Base-by-base conservation (phyloP, 306 rosid species). In the Prunus fruticosa region DNA sequence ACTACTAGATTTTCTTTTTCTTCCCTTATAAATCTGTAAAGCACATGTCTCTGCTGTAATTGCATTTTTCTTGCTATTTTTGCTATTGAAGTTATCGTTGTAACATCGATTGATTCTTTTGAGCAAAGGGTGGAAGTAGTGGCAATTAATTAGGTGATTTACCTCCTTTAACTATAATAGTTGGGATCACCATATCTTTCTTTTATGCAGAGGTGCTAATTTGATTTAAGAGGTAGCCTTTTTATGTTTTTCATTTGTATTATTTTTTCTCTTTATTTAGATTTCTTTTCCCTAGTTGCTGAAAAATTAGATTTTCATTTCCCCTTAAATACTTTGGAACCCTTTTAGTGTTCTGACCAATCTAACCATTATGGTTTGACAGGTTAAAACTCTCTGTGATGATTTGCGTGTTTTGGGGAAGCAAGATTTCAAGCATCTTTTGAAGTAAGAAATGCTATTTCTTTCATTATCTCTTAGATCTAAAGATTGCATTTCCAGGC, bases 321-420 rank as follows among this genome's bases (percentile, higher is more conserved):
- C 9, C 65, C 65, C 34, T 61, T 12, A 12, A 50, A 4, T 0
- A 25, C 27, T 45, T 56, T 61, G 19, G 46, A 47, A 20, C 3
- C 7, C 15, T 51, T 56, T 54, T 12, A 32, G 20, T 28, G 46
- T 83, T 76, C 79, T 64, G 50, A 57, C 68, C 61, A 4, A 64
- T 72, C 82, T 25, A 46, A 69, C 28, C 68, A 56, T 64, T 64
- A 11, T 66, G 81, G 19, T 83, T 27, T 67, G 72, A 63, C 93
- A 95, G 99, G 91, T 95, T 50, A 89, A 89, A 88, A 47, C 84
- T 56, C 91, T 95, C 0, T 95, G 97, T 22, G 97, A 95, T 60
- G 99, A 95, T 81, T 84, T 95, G 73, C 77, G 97, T 72, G 99
- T 95, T 64, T 82, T 95, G 87, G 97, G 96, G 67, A 90, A 95